Evolutionary conservation across 2,329 filamentous ascomycete species (phyloP), one percentile per base, ranked within the genome.

Genomic region (Fusarium sp.): DNA sequence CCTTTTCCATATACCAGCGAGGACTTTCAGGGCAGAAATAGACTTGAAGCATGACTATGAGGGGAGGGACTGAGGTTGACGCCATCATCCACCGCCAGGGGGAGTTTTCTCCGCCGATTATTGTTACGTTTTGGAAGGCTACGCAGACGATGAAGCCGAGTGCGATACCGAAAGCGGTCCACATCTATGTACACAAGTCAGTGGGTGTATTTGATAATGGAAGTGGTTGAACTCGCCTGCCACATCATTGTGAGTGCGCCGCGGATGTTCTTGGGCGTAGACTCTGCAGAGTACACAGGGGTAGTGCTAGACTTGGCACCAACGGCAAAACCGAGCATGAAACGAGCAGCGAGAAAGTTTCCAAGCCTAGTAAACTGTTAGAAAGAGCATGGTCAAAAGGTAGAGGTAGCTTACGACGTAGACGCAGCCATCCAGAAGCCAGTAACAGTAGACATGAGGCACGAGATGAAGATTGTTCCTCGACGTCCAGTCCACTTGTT

Each of bases 401-500:
- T 2, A 3, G 3, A 0, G 0, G 34, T 7, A 70, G 90, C 90
- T 59, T 89, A 87, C 56, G 88, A 88, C 56, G 90, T 84, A 69
- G 86, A 83, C 81, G 87, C 67, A 4, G 80, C 89, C 90, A 92
- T 62, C 89, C 89, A 79, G 89, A 89, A 45, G 82, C 87, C 58
- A 82, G 82, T 70, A 85, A 79, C n/a, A 84, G 82, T 79, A 82
- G 89, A 89, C 68, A 82, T 85, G 62, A 87, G 84, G 67, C 90
- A 90, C 3, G 89, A 89, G 64, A 91, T 85, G 77, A 92, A 91
- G 61, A 92, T 91, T 5, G 90, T 92, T 31, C 91, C 90, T 2
- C 91, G 86, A 37, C 91, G 88, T 7, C 91, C 91, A 64, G 91
- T 89, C 77, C 83, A 87, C 67, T 89, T 87, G 78, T 93, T 92